phyloP scores from a whole-genome alignment of 345 rosid genomes.

The Odontarrhena argentea region DNA sequence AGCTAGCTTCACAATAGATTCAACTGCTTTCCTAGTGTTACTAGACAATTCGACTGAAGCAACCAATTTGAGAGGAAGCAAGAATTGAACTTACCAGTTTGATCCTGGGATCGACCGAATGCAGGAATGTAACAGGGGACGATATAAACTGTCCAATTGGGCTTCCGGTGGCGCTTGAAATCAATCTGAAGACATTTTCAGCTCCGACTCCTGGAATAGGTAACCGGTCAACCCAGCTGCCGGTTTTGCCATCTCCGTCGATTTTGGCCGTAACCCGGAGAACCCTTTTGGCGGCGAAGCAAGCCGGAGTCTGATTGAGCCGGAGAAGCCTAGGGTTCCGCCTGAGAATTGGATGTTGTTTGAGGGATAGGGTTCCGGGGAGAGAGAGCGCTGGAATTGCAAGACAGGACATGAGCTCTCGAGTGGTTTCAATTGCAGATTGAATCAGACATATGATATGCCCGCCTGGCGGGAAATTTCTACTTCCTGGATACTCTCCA shows the following conservation, averaged over 20 bases:
- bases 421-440: constrained; percentile 28
- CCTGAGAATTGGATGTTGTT: constrained; percentile 21
- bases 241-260: constrained; percentile 40
- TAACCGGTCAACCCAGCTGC: constrained; percentile 62
- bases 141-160: constrained; percentile 87
- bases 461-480: constrained; percentile 30
- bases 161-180: constrained; percentile 77
- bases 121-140: constrained; percentile 78
- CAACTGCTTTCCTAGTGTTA: background rate
- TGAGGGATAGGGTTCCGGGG: constrained; percentile 35
- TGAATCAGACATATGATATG: background rate
- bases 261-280: constrained; percentile 45
- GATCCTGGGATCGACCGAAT: constrained; percentile 82
- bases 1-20: no score
- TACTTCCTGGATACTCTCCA: background rate
- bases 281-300: constrained; percentile 33
- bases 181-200: constrained; percentile 72
- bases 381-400: constrained; percentile 40
- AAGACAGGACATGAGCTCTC: constrained; percentile 46
- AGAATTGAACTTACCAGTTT: constrained; percentile 56
- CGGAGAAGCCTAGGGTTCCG: constrained; percentile 25
- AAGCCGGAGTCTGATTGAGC: background rate
- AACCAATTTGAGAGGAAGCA: background rate
- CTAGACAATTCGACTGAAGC: background rate
- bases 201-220: constrained; percentile 64